Base-by-base conservation (phyloP, 805 yeast species). In the Yarrowia sp. region DNA sequence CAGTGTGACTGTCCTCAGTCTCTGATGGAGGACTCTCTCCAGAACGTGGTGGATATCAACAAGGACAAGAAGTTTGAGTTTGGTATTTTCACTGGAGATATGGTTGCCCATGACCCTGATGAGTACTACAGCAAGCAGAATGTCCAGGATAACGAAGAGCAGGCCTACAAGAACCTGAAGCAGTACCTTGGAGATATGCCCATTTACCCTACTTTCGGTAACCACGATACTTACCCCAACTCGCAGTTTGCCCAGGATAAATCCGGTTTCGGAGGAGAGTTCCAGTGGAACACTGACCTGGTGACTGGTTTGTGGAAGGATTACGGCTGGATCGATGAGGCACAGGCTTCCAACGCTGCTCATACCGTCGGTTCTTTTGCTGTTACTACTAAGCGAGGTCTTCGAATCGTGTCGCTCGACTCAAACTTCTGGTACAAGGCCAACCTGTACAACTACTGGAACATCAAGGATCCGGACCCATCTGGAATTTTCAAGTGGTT, bases 151-250 rank as follows among this genome's bases (percentile, higher is more conserved):
- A 85, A 87, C 22, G 89, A 87, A 72, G 79, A 78, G 64, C 72
- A 74, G 35, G 74, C 82, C 3, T 79, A 84, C 74, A 75, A 80
- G 67, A 81, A 86, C 67, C 77, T 87, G 78, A 87, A 86, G 69
- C 70, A 68, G 65, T 75, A 75, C 63, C 78, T 87, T 66, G 76
- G 79, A 31, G 77, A 82, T 60, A 73, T 84, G 38, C 87, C 90
- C 8, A 82, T 87, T 4, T 86, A 77, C 71, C 80, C 90, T 7
- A 84, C 83, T 18, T 75, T 87, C 69, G 92, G 92, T 38, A 86
- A 86, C 73, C 91, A 88, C 74, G 92, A 87, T 70, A 83, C 86
- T 31, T 87, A 81, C 78, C 92, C 92, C 22, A 84, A 86, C 69
- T 88, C 87, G 36, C 90, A 87, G 72, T 74, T 86, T 66, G 88